These are phyloP conservation scores for Trichoderma sp. DNA, from an alignment of 2,329 filamentous ascomycete species.

Conservation along the genomic window DNA sequence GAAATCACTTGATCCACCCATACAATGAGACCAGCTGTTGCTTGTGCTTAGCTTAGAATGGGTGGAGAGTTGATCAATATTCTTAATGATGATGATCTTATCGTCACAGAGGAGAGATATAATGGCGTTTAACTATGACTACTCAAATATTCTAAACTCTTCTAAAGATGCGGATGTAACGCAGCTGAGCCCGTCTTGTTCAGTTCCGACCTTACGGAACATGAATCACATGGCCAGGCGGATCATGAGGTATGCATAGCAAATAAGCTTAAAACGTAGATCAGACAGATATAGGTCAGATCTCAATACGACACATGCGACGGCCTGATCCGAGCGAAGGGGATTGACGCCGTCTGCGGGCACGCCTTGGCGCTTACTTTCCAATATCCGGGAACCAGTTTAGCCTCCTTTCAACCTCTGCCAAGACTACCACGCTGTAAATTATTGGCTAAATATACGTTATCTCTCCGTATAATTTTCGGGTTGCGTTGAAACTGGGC, in stretches of 20 bases:
- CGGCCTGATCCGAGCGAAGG: slow-evolving; percentile 6
- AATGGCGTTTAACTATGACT: no score
- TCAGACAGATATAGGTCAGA: slow-evolving; percentile 2
- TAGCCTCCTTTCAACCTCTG: not conserved
- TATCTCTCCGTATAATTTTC: slow-evolving; percentile 18
- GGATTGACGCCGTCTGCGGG: not conserved
- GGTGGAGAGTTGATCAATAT: not conserved
- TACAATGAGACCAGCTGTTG: not conserved
- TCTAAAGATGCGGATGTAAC: not conserved
- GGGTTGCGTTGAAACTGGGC: not conserved
- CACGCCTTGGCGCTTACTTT: not conserved
- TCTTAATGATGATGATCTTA: not conserved
- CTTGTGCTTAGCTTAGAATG: not conserved
- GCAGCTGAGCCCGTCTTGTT: not conserved
- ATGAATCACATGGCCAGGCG: not conserved
- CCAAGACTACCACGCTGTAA: not conserved
- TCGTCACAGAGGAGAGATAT: not conserved
- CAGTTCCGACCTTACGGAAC: not conserved
- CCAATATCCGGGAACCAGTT: not conserved
- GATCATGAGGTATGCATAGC: not conserved
- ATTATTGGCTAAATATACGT: not conserved
- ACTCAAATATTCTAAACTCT: not conserved
- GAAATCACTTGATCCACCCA: not conserved
- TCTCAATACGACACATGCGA: slow-evolving; percentile 2
- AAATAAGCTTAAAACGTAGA: slow-evolving; percentile 21